Base-by-base conservation (phyloP, 2,329 filamentous ascomycete species). In the Trichocomaceae sp. region DNA sequence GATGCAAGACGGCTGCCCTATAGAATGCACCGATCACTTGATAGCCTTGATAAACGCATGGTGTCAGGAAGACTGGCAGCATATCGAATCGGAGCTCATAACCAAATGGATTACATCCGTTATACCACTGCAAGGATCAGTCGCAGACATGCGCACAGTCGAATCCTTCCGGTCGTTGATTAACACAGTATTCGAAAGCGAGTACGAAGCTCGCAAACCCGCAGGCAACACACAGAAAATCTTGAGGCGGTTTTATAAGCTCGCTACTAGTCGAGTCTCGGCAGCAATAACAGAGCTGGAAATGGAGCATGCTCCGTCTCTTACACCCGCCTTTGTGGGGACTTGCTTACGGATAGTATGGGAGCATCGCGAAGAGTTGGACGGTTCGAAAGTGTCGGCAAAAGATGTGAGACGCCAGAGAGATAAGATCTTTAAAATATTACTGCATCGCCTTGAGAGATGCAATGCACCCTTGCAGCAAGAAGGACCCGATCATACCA, bases 161-260 rank as follows among this genome's bases (percentile, higher is more conserved):
- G 69, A 69, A 55, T 62, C 68, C 12, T 73, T 72, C 58, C 64
- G 68, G 48, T 67, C 67, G 47, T 52, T 75, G 17, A 61, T 72
- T 52, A 62, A 62, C 29, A 66, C 66, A 5, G 62, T 73, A 8
- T 61, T 72, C 26, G 45, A 52, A 9, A 26, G 31, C 8, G 37
- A 52, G 23, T 19, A 41, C 37, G 42, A 52, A 46, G 50, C 35
- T 17, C 49, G 50, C 50, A 52, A 45, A 17, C 22, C 42, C n/a
- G 37, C 44, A 20, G 50, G 52, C 8, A 39, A 35, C 31, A 35
- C 15, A 2, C 29, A 35, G 10, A 49, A 46, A 45, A 19, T 52
- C 3, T 17, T 52, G n/a, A 62, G 59, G 37, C 64, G 65, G 39
- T 57, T 66, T 17, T 69, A 71, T 45, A 68, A 68, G 56, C 70